A percentile compares a stretch with the other conserved stretches of the same genome.
Evolutionary conservation across 345 rosid genomes (phyloP).

Genomic region (Mercurialis annua): DNA sequence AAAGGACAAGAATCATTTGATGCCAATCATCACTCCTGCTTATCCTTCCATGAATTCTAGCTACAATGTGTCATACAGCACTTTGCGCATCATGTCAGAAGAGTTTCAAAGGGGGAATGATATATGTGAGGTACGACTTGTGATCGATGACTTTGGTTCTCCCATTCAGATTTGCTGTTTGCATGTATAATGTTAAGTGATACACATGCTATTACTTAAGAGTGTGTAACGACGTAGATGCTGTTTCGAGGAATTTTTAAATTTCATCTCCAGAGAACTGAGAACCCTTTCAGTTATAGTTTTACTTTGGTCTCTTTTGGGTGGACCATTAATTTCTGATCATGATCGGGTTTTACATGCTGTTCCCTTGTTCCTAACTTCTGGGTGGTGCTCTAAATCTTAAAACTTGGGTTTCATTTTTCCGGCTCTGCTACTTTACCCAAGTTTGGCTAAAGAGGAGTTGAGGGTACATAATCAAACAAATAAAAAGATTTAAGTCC

Average conservation of each 20-base stretch:
- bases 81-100: constrained; percentile 80
- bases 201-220: background rate
- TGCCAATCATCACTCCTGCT: constrained; percentile 99
- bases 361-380: background rate
- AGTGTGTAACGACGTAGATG: background rate
- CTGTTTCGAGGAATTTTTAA: background rate
- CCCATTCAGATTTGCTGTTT: background rate
- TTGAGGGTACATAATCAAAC: no score
- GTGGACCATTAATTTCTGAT: background rate
- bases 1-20: constrained; percentile 76
- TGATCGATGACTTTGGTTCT: constrained; percentile 7
- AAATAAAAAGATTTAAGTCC: no score
- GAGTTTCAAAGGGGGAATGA: constrained; percentile 94
- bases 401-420: background rate
- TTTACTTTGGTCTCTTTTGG: background rate
- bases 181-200: background rate
- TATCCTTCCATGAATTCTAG: constrained; percentile 98
- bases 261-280: background rate
- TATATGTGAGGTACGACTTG: constrained; percentile 79
- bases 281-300: background rate
- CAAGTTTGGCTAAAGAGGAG: no score
- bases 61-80: constrained; percentile 89
- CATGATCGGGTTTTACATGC: background rate
- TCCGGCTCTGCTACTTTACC: no score
- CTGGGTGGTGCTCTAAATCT: background rate